Base-by-base conservation (phyloP, 257 asterid genomes). In the Primulina huaijiensis region DNA sequence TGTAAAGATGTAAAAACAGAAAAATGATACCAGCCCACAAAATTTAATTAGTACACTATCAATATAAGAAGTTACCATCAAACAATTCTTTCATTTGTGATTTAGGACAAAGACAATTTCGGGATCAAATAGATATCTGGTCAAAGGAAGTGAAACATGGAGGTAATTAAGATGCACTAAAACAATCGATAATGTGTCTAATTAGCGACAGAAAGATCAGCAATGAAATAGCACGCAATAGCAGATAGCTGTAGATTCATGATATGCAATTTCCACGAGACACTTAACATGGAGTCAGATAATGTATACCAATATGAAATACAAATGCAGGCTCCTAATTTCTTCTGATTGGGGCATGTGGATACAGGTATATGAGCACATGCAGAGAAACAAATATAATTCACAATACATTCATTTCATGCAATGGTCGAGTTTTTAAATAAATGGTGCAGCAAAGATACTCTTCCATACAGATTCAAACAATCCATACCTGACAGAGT, bases 401-500 rank as follows among this genome's bases (percentile, higher is more conserved):
- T 35, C 43, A 8, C 43, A 35, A 35, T 35, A 35, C 43, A 35
- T 35, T 35, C 43, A 35, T 35, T 35, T 35, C 9, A 35, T 0
- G 5, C 9, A 8, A 35, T 8, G 11, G 43, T 8, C 1, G 11
- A 35, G 43, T 35, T 35, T 35, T 33, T 33, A 35, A 7, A 35
- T 35, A 8, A 35, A 35, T 35, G 43, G 43, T 8, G 43, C 43
- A 35, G 43, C 43, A 67, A 70, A 64, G 60, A 40, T 33, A 43
- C 25, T 11, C 25, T 27, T 27, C 29, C 19, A 59, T 59, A 53
- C 56, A 52, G 59, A 62, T 53, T 46, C 62, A 38, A 14, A 34
- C 16, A 70, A 21, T 34, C 58, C 71, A 33, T 82, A 90, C 99
- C 99, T 85, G 76, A 89, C 86, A 50, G 95, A 85, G 83, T 83